Percentiles rank a stretch among this genome's conserved stretches.
Evolutionary conservation across 2,329 filamentous ascomycete species (phyloP).

Genomic region (Aspergillus oerlinghausenensis): DNA sequence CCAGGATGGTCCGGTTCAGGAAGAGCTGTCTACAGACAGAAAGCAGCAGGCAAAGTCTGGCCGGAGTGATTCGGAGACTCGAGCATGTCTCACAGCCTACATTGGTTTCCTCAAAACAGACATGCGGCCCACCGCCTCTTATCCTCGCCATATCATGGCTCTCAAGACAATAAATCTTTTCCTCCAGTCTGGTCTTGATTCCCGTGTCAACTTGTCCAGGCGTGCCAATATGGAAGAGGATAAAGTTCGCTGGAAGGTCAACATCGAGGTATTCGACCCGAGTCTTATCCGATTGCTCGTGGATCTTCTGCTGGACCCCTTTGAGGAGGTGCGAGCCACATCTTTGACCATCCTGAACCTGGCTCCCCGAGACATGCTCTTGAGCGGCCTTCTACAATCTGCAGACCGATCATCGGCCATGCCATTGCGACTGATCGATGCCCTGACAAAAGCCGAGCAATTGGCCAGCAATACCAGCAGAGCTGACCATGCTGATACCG

Average conservation of each 20-base stretch:
- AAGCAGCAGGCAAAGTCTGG: constrained; percentile 30
- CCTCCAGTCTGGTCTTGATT: constrained; percentile 65
- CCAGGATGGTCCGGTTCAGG: constrained; percentile 23
- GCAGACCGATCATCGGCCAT: constrained; percentile 16
- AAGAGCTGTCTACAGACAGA: constrained; percentile 7
- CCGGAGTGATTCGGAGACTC: constrained; percentile 47
- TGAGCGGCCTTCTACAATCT: constrained; percentile 9
- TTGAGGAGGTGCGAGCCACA: constrained; percentile 75
- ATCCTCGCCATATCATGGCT: constrained; percentile 81
- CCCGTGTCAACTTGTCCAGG: constrained; percentile 33
- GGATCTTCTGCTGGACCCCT: constrained; percentile 81
- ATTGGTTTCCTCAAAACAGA: constrained; percentile 67
- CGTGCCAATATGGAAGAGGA: constrained; percentile 47
- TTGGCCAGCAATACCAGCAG: constrained; percentile 60
- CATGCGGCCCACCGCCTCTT: constrained; percentile 75
- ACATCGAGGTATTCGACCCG: constrained; percentile 40
- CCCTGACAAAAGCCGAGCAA: constrained; percentile 32
- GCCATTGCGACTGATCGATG: constrained; percentile 25
- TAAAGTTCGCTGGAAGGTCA: constrained; percentile 48
- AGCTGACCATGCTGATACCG: constrained; percentile 88
- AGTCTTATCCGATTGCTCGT: constrained; percentile 55
- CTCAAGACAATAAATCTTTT: constrained; percentile 66
- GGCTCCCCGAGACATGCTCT: constrained; percentile 30
- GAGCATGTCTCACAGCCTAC: constrained; percentile 68
- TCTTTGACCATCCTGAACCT: constrained; percentile 44